Conservation (phyloP, 768 basidiomycete species). For the Amanita subjunquillea region DNA sequence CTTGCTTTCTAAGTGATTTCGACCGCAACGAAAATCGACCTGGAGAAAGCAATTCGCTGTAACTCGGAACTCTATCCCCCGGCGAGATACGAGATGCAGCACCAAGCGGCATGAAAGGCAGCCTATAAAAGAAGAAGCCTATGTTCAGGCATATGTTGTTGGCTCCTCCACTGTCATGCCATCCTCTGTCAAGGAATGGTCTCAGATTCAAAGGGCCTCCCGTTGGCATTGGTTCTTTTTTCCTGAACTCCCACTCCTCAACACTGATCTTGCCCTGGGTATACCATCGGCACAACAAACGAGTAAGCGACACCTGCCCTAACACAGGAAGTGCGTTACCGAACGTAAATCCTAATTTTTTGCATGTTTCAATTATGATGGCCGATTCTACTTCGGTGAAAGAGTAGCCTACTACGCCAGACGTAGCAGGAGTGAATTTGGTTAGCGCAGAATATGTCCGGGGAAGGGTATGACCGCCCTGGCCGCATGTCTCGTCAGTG, state of each 20-base stretch:
- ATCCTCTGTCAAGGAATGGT: constrained; percentile 28
- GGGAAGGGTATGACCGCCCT: constrained; percentile 42
- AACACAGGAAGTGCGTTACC: constrained; percentile 32
- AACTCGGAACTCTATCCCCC: constrained; percentile 23
- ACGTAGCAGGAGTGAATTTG: constrained; percentile 15
- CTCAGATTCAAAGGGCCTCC: constrained; percentile 33
- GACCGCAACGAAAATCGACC: constrained; percentile 30
- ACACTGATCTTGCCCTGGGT: constrained; percentile 27
- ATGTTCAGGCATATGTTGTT: constrained; percentile 25
- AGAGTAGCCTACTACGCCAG: constrained; percentile 9
- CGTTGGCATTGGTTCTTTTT: constrained; percentile 26
- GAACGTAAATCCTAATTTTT: constrained; percentile 26
- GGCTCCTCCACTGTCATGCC: constrained; percentile 29
- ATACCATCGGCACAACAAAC: constrained; percentile 31
- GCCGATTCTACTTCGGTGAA: constrained; percentile 16
- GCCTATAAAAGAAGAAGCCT: constrained; percentile 22
- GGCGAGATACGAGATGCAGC: constrained; percentile 12
- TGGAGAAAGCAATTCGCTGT: constrained; percentile 24
- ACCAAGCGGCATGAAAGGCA: constrained; percentile 33
- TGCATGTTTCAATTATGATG: constrained; percentile 20
- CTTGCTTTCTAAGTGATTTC: constrained; percentile 19
- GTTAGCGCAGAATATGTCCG: constrained; percentile 20
- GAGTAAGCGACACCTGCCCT: constrained; percentile 32
- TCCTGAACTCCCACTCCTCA: constrained; percentile 35
- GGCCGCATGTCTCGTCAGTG: background rate